Percentiles rank a stretch among this genome's conserved stretches.
phyloP scores from a whole-genome alignment of 106 monocot species.

The Dendrobium catenatum region DNA sequence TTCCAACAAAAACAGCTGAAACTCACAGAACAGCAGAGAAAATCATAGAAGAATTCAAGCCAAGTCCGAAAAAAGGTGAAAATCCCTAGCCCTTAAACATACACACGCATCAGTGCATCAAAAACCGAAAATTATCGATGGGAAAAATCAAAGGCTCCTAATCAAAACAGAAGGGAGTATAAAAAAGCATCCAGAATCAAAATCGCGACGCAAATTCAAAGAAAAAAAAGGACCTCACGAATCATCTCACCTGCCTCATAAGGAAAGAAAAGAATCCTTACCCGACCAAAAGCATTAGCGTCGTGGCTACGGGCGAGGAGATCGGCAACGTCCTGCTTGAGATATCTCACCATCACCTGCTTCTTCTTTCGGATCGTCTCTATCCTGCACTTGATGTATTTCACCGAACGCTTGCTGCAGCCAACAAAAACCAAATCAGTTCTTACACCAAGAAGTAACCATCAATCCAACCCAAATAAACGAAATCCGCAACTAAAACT shows the following conservation, averaged over 20 bases:
- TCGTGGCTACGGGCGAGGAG: constrained; percentile 49
- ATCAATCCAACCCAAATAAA: neutral
- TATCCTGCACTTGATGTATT: constrained; percentile 50
- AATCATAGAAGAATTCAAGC: no score
- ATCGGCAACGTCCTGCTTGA: constrained; percentile 77
- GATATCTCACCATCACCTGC: constrained; percentile 48
- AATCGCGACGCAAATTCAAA: neutral
- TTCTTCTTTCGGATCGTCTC: constrained; percentile 53
- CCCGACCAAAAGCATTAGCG: constrained; percentile 61
- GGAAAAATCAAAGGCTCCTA: neutral
- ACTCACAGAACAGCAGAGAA: no score
- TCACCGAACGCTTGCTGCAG: constrained; percentile 66
- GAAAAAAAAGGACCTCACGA: neutral
- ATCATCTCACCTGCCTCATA: neutral
- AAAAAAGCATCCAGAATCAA: no score
- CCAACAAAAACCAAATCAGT: neutral
- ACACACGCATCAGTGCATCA: neutral
- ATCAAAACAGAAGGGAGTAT: no score
- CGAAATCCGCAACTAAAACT: neutral
- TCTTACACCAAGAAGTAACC: neutral
- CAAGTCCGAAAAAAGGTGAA: neutral
- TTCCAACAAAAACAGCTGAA: no score
- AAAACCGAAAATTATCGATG: neutral
- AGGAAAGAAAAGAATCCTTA: constrained; percentile 10
- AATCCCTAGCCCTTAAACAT: neutral